Conservation (phyloP, 306 rosid species). For the Castanea mollissima region DNA sequence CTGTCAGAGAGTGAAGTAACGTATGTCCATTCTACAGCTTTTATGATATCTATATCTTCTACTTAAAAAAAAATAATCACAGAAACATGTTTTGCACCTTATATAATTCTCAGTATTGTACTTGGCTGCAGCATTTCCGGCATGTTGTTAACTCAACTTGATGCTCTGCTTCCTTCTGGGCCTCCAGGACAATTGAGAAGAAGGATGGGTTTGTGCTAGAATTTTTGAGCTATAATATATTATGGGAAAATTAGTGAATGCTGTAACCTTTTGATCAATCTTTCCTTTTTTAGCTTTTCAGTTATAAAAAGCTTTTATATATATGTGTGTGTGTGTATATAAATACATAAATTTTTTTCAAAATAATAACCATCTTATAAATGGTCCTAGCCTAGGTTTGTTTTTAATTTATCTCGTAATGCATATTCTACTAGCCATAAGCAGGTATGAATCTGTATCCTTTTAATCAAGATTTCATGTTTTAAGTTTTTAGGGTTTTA, state of each 20-base stretch:
- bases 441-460: background rate
- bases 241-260: conserved; percentile 6
- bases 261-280: background rate
- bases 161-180: conserved; percentile 68
- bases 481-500: conserved; percentile 1
- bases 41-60: conserved; percentile 10
- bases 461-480: background rate
- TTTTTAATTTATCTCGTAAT: conserved; percentile 2
- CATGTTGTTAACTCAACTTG: conserved; percentile 62
- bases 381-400: conserved; percentile 2
- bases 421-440: background rate
- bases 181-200: conserved; percentile 80
- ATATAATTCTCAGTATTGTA: conserved; percentile 17
- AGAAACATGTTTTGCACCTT: conserved; percentile 1
- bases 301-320: too few relatives aligned
- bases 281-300: background rate
- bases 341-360: background rate
- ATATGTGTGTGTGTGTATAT: too few relatives aligned
- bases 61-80: background rate
- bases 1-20: conserved; percentile 77
- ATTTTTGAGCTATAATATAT: conserved; percentile 1
- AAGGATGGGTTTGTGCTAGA: conserved; percentile 66
- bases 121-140: conserved; percentile 64
- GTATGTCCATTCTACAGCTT: conserved; percentile 40
- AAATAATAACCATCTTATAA: background rate